Conservation (phyloP, 2,329 filamentous ascomycete genomes). For the Arthroderma sp. region DNA sequence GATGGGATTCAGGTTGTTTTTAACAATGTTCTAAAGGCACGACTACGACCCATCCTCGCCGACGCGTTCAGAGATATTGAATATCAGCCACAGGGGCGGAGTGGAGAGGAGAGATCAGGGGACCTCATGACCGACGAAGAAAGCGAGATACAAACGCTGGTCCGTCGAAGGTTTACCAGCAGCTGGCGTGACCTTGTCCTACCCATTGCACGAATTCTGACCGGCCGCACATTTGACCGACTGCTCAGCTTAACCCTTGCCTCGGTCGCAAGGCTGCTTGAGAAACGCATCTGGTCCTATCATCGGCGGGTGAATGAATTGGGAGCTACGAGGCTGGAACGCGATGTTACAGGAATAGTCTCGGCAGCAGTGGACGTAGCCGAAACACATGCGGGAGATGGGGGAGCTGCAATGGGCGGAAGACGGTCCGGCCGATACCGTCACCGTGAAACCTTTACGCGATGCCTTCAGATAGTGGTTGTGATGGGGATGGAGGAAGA, state of each 20-base stretch:
- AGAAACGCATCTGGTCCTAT: conserved; percentile 76
- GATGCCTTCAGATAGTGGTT: conserved; percentile 67
- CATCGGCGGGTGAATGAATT: conserved; percentile 67
- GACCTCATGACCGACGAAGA: conserved; percentile 22
- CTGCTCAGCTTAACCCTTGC: conserved; percentile 60
- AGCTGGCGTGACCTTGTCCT: conserved; percentile 77
- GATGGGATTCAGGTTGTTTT: conserved; percentile 81
- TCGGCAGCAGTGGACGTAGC: conserved; percentile 29
- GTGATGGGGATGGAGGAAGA: conserved; percentile 92
- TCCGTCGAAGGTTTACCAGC: conserved; percentile 66
- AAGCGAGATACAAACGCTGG: conserved; percentile 44
- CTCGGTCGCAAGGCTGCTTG: conserved; percentile 64
- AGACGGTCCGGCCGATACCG: conserved; percentile 58
- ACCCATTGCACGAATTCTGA: conserved; percentile 75
- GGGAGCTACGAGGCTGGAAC: conserved; percentile 69
- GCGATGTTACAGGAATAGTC: conserved; percentile 68
- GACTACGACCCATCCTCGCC: conserved; percentile 67
- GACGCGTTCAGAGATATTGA: conserved; percentile 89
- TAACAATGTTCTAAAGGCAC: conserved; percentile 71
- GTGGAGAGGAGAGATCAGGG: conserved; percentile 26
- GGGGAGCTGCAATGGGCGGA: conserved; percentile 16
- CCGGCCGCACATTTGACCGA: conserved; percentile 58
- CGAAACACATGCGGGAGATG: conserved; percentile 18
- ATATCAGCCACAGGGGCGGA: conserved; percentile 56
- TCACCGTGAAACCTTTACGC: conserved; percentile 62